Conservation (phyloP, 768 basidiomycete genomes). For the Collybiopsis luxurians region DNA sequence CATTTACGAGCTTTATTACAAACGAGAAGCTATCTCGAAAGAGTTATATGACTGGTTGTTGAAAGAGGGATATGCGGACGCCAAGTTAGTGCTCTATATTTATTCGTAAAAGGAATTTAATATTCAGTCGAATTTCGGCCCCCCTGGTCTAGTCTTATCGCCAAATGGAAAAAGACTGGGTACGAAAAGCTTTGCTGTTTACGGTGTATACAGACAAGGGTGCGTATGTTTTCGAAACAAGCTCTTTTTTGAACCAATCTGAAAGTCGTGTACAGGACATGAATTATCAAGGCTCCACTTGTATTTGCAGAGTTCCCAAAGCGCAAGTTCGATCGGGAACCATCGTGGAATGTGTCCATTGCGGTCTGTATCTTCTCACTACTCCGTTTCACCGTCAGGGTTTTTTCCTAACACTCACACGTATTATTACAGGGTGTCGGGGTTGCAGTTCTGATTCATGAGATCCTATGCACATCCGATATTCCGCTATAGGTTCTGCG, state of each 20-base stretch:
- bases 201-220: slow-evolving; percentile 93
- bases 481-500: not conserved
- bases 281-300: slow-evolving; percentile 99
- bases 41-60: slow-evolving; percentile 97
- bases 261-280: slow-evolving; percentile 64
- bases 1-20: slow-evolving; percentile 98
- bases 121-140: not conserved
- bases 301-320: slow-evolving; percentile 97
- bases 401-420: no score
- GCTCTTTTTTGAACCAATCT: not conserved
- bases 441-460: slow-evolving; percentile 90
- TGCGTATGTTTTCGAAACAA: slow-evolving; percentile 23
- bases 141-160: slow-evolving; percentile 56
- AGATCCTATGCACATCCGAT: slow-evolving; percentile 8
- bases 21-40: slow-evolving; percentile 90
- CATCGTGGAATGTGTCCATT: slow-evolving; percentile 95
- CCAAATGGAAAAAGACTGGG: slow-evolving; percentile 99
- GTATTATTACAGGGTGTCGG: slow-evolving; percentile 62
- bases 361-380: slow-evolving; percentile 59
- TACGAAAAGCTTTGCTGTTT: slow-evolving; percentile 98
- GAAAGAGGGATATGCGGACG: slow-evolving; percentile 96
- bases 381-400: slow-evolving; percentile 7
- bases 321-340: slow-evolving; percentile 87
- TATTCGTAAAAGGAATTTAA: not conserved
- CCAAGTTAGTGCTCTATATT: slow-evolving; percentile 66